Evolutionary conservation across 2,329 filamentous ascomycete genomes (phyloP), one percentile per base, ranked within the genome.

Genomic region (Fragosphaeria purpurea): DNA sequence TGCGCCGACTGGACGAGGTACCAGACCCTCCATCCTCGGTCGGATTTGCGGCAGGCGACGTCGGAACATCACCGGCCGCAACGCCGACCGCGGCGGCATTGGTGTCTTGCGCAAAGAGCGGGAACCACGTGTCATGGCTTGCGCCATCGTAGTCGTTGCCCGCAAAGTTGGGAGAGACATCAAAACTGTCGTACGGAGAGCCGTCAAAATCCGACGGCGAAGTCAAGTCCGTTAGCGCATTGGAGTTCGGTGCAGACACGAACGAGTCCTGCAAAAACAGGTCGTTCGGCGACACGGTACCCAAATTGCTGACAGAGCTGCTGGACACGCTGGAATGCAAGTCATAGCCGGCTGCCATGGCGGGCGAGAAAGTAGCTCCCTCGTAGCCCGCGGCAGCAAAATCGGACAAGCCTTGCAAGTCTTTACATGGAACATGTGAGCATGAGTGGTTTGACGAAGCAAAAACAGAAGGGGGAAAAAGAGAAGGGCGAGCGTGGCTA

Each of bases 261-360:
- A 81, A 80, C 53, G 77, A 73, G 61, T 86, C 80, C 58, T 81
- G 79, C 59, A 90, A 73, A 58, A 85, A 70, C 57, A 95, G 74
- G 61, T 95, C 88, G 66, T 86, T 83, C 22, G 89, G 89, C 55
- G 89, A 95, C 55, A 95, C 79, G 41, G 89, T 95, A 60, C 76
- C 79, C 62, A 80, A 62, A 63, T 80, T 76, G 62, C 70, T 73
- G 34, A 68, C 67, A 48, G 74, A 72, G 65, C 72, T 75, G 43
- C 73, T 69, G 58, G 52, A 55, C 48, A 53, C 46, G 57, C 69
- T 72, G 53, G 66, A 64, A 52, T 60, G 67, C 58, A 75, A 64
- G 59, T 81, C 79, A 65, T 78, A 78, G 46, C 70, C 68, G 37
- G 66, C 67, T 44, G 70, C 64, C 45, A 76, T 63, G 50, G 70